Conservation (phyloP, 2,329 filamentous ascomycete species). For the Elsinoe batatas region DNA sequence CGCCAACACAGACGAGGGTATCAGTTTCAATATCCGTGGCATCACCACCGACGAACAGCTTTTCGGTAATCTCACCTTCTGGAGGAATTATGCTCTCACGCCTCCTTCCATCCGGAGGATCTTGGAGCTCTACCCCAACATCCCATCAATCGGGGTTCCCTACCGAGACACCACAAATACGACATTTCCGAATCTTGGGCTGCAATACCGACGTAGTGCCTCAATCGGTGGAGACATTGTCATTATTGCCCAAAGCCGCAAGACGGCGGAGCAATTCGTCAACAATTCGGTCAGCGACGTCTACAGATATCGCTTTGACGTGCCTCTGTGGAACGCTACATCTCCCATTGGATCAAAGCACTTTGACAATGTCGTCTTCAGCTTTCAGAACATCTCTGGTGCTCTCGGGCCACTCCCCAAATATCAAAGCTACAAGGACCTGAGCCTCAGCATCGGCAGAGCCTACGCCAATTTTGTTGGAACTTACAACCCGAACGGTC, state of each 20-base stretch:
- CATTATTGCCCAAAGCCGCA: slow-evolving; percentile 40
- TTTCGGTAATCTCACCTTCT: slow-evolving; percentile 33
- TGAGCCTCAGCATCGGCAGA: slow-evolving; percentile 29
- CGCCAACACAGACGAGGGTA: slow-evolving; percentile 42
- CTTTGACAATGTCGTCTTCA: slow-evolving; percentile 43
- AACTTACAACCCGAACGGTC: slow-evolving; percentile 34
- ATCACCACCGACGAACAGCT: slow-evolving; percentile 36
- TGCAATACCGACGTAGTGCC: slow-evolving; percentile 37
- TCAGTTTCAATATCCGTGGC: slow-evolving; percentile 33
- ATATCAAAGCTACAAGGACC: slow-evolving; percentile 31
- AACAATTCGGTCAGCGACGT: slow-evolving; percentile 28
- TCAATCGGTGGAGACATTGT: slow-evolving; percentile 41
- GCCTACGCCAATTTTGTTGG: slow-evolving; percentile 39
- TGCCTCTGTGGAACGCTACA: slow-evolving; percentile 34
- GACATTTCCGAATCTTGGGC: slow-evolving; percentile 27
- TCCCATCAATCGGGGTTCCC: slow-evolving; percentile 39
- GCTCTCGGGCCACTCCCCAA: slow-evolving; percentile 36
- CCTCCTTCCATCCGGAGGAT: slow-evolving; percentile 36
- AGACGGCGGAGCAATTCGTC: slow-evolving; percentile 35
- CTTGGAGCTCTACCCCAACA: slow-evolving; percentile 40
- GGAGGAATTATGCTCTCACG: slow-evolving; percentile 39
- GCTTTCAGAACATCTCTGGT: slow-evolving; percentile 43
- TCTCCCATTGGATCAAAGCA: slow-evolving; percentile 37
- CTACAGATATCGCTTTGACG: slow-evolving; percentile 44
- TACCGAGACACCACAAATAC: slow-evolving; percentile 23